Evolutionary conservation across 495 filamentous ascomycete genomes (phyloP), one percentile per base, ranked within the genome.

Genomic region (Penicillium manginii): DNA sequence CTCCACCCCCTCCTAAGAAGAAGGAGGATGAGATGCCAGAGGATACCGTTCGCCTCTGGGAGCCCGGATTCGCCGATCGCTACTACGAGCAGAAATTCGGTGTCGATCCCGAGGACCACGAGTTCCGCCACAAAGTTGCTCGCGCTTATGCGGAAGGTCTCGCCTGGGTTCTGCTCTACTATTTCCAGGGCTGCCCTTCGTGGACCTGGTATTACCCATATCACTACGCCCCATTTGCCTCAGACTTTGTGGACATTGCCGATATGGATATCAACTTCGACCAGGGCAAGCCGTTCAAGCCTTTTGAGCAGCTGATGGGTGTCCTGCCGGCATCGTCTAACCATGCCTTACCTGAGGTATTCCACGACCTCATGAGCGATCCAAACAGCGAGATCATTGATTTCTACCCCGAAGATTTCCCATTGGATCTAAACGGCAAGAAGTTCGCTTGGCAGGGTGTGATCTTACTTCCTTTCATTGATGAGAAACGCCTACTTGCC

Each of bases 121-220:
- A 86, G 50, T 98, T 98, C 74, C 86, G 94, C 54, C 88, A 92
- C 73, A 88, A 94, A 71, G 96, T 99, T 64, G 94, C 87, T n/a
- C 83, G 87, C 49, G 84, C 89, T 15, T 99, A 99, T 72, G 91
- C 92, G n/a, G 91, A 96, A 78, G 94, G 94, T 47, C 83, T 98
- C n/a, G 89, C 89, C 33, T 99, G 96, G 94, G 94, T 98, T n/a
- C 77, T 99, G 22, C 79, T 88, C 17, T 99, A 99, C 68, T 99
- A 99, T 72, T 96, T 97, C 70, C 94, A 99, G 73, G 94, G 96
- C 17, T 98, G 94, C 65, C 91, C 96, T 11, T 96, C 91, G 2
- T 98, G 96, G 94, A 93, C 88, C 50, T 99, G 94, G 94, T 99
- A 92, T 68, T 99, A 96, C 66, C 94, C 94, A 1, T 93, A 98